phyloP scores from a whole-genome alignment of 2,329 filamentous ascomycete genomes.

The Dactylellina leptospora region DNA sequence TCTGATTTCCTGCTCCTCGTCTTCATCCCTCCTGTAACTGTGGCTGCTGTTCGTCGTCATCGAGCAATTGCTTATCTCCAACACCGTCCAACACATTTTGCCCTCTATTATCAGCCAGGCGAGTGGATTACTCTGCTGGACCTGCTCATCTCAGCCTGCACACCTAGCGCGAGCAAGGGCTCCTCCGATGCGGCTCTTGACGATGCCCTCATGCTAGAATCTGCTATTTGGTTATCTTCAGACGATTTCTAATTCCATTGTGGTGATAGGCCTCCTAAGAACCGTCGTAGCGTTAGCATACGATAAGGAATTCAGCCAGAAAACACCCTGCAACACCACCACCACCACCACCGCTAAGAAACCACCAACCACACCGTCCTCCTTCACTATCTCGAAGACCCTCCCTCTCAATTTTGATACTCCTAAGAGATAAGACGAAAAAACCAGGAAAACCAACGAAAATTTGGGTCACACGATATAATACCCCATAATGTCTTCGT shows the following conservation, averaged over 20 bases:
- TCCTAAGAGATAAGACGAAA: background rate
- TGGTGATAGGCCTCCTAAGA: slow-evolving; percentile 35
- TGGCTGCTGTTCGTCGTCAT: slow-evolving; percentile 7
- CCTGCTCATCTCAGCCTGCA: slow-evolving; percentile 13
- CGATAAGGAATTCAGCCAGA: slow-evolving; percentile 51
- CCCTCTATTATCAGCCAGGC: slow-evolving; percentile 8
- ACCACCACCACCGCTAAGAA: background rate
- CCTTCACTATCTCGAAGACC: slow-evolving; percentile 24
- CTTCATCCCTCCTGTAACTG: background rate
- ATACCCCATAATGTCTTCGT: slow-evolving; percentile 52
- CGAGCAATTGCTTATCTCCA: slow-evolving; percentile 44
- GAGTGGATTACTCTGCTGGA: background rate
- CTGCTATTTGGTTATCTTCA: slow-evolving; percentile 24
- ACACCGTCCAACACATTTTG: slow-evolving; percentile 42
- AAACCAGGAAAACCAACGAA: slow-evolving; percentile 13
- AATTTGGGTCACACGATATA: slow-evolving; percentile 31
- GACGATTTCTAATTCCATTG: slow-evolving; percentile 31
- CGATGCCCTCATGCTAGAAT: background rate
- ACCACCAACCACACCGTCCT: background rate
- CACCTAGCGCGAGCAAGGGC: background rate
- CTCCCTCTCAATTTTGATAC: slow-evolving; percentile 6
- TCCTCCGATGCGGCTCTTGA: slow-evolving; percentile 42
- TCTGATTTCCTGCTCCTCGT: background rate
- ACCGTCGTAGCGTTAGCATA: slow-evolving; percentile 30
- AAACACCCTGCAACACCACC: slow-evolving; percentile 12